Percentiles rank a stretch among this genome's conserved stretches.
Evolutionary conservation across 2,329 filamentous ascomycete species (phyloP).

Genomic region (Phyllosticta citriasiana): DNA sequence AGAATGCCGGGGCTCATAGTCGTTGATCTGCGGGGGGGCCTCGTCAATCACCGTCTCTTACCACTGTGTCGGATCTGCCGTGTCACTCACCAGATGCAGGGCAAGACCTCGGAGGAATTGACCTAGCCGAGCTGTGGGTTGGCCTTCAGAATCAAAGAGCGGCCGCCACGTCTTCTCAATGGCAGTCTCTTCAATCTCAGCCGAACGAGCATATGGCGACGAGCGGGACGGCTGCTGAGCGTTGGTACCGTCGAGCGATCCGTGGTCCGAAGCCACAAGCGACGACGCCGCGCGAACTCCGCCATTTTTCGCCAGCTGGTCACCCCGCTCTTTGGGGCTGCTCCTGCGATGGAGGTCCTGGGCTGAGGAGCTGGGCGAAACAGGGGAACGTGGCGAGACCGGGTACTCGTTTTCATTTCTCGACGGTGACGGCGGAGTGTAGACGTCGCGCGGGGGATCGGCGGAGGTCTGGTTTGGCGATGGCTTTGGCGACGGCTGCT

Average conservation of each 20-base stretch:
- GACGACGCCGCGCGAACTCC: conserved; percentile 15
- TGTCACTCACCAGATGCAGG: conserved; percentile 53
- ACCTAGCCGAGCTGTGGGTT: conserved; percentile 56
- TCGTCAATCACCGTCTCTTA: background rate
- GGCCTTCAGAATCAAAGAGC: conserved; percentile 59
- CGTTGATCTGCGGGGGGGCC: conserved; percentile 45
- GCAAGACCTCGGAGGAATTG: conserved; percentile 67
- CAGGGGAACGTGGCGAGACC: conserved; percentile 25
- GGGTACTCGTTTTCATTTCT: conserved; percentile 22
- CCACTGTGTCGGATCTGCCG: background rate
- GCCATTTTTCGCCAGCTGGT: conserved; percentile 22
- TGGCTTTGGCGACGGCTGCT: conserved; percentile 17
- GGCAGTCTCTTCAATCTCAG: conserved; percentile 26
- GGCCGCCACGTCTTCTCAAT: conserved; percentile 65
- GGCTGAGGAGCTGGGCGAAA: background rate
- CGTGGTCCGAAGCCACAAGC: conserved; percentile 4
- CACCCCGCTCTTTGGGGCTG: conserved; percentile 9
- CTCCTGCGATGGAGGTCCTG: background rate
- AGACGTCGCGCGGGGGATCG: conserved; percentile 38
- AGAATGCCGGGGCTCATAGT: conserved; percentile 56
- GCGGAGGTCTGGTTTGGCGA: conserved; percentile 29
- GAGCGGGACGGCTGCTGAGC: background rate
- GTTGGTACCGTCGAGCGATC: conserved; percentile 3
- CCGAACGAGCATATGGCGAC: conserved; percentile 18
- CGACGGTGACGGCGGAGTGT: conserved; percentile 47